Conservation (phyloP, 2,329 filamentous ascomycete genomes). For the Ascochyta koolunga region DNA sequence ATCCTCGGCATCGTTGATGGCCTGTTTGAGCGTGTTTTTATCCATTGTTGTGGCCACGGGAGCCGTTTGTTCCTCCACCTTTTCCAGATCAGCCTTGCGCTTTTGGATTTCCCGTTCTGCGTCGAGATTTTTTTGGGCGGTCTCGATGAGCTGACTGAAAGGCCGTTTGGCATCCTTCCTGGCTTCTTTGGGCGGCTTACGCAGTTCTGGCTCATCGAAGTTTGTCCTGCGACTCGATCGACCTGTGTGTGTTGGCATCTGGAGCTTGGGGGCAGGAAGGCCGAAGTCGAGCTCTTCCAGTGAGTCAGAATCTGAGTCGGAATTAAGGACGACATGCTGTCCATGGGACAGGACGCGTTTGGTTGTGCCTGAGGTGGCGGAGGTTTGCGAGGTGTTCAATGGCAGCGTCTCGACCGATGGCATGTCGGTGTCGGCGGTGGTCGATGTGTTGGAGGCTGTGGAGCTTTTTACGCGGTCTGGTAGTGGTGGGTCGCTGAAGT, state of each 20-base stretch:
- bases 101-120: slow-evolving; percentile 36
- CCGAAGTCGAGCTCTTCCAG: slow-evolving; percentile 57
- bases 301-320: slow-evolving; percentile 65
- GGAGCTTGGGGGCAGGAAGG: slow-evolving; percentile 16
- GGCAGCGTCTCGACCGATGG: slow-evolving; percentile 4
- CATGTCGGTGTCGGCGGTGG: slow-evolving; percentile 1
- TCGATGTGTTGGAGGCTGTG: neutral
- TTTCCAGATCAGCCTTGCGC: slow-evolving; percentile 35
- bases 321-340: slow-evolving; percentile 61
- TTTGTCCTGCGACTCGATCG: slow-evolving; percentile 20
- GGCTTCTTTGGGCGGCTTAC: slow-evolving; percentile 26
- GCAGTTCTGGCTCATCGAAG: slow-evolving; percentile 26
- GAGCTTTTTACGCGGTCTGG: neutral
- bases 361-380: slow-evolving; percentile 45
- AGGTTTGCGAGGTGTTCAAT: slow-evolving; percentile 31
- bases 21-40: slow-evolving; percentile 35
- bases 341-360: slow-evolving; percentile 62
- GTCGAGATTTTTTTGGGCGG: slow-evolving; percentile 30
- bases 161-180: slow-evolving; percentile 21
- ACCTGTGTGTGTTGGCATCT: slow-evolving; percentile 7
- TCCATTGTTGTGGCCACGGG: slow-evolving; percentile 18
- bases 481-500: neutral
- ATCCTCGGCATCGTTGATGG: slow-evolving; percentile 72
- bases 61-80: slow-evolving; percentile 19
- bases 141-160: slow-evolving; percentile 32